Percentiles rank a stretch among this genome's conserved stretches.
These are phyloP conservation scores for Quercus ilex DNA, from an alignment of 306 rosid species.

Conservation along the genomic window DNA sequence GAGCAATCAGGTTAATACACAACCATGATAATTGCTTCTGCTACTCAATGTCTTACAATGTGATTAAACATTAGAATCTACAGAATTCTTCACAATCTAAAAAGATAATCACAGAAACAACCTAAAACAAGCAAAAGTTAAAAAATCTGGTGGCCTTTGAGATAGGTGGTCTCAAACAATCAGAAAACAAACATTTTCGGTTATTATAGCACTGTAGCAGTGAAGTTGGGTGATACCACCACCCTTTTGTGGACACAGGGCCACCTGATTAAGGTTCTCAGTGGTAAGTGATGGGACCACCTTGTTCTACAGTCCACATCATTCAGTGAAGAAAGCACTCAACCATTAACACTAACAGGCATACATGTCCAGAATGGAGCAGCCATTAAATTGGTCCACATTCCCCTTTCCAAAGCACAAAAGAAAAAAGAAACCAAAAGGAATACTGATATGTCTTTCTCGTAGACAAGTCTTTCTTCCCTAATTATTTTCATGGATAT, in stretches of 20 bases:
- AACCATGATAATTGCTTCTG: neutral
- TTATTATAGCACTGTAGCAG: neutral
- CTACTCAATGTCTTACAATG: neutral
- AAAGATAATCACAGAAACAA: neutral
- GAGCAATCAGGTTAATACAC: neutral
- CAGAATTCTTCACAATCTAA: neutral
- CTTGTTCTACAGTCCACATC: slow-evolving; percentile 1
- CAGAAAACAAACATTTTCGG: neutral
- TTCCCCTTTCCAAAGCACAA: slow-evolving; percentile 22
- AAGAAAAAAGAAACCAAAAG: slow-evolving; percentile 12
- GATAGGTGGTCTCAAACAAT: neutral
- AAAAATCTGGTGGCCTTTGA: neutral
- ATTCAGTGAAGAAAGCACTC: slow-evolving; percentile 9
- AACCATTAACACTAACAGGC: neutral
- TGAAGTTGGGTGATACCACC: neutral
- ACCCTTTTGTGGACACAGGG: neutral
- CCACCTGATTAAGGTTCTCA: slow-evolving; percentile 3
- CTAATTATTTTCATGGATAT: slow-evolving; percentile 16
- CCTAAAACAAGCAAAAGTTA: slow-evolving; percentile 7
- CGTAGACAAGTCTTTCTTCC: slow-evolving; percentile 15
- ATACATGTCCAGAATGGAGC: neutral
- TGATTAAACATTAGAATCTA: neutral
- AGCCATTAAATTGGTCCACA: slow-evolving; percentile 9
- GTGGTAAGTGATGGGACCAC: slow-evolving; percentile 7
- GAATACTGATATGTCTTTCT: slow-evolving; percentile 5